Percentiles rank a stretch among this genome's conserved stretches.
Evolutionary conservation across 306 rosid genomes (phyloP).

Genomic region (cucumber (Cucumis sativus)): Cucumber_9930_V3 NC_026660.2:20471501-20472000

Average conservation of each 20-base stretch:
- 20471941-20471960: constrained; percentile 47
- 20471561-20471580: background rate
- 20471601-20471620: background rate
- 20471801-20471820: constrained; percentile 57
- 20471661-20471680: constrained; percentile 56
- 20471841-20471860: constrained; percentile 58
- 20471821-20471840: constrained; percentile 59
- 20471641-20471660: constrained; percentile 66
- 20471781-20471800: constrained; percentile 50
- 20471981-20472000: constrained; percentile 20
- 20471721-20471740: constrained; percentile 53
- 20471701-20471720: constrained; percentile 59
- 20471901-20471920: background rate
- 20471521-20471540: background rate
- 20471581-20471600: background rate
- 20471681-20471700: constrained; percentile 39
- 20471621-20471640: constrained; percentile 24
- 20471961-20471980: constrained; percentile 21
- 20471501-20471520: background rate
- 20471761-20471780: constrained; percentile 36
- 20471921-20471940: background rate
- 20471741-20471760: constrained; percentile 34
- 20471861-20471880: constrained; percentile 12
- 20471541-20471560: background rate
- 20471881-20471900: background rate